These are phyloP conservation scores for Ceratobasidium theobromae DNA, from an alignment of 1,284 basidiomycete species.

Conservation along the genomic window DNA sequence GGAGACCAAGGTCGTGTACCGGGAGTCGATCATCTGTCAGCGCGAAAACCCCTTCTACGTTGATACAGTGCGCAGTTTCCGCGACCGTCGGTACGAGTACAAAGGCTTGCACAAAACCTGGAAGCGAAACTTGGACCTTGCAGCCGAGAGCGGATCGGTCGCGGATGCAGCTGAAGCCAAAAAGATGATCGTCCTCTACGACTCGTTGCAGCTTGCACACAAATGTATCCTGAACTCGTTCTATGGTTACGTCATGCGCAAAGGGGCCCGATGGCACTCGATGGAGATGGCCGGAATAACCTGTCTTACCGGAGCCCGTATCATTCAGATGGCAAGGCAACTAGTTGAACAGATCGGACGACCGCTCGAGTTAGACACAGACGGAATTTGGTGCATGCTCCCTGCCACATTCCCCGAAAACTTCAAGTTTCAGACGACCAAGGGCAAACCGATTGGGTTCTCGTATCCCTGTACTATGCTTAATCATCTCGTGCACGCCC, in stretches of 20 bases:
- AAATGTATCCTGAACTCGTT: constrained; percentile 99
- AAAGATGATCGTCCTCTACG: constrained; percentile 99
- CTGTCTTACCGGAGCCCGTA: constrained; percentile 96
- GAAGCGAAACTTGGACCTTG: constrained; percentile 96
- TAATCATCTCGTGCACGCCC: constrained; percentile 94
- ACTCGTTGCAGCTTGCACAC: constrained; percentile 99
- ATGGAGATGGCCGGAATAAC: constrained; percentile 99
- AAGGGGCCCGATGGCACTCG: constrained; percentile 98
- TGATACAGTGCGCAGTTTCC: constrained; percentile 95
- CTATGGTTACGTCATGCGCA: constrained; percentile 99
- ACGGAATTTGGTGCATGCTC: constrained; percentile 99
- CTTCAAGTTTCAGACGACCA: constrained; percentile 90
- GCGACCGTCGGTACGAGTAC: constrained; percentile 98
- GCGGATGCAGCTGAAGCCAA: constrained; percentile 94
- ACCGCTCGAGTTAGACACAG: constrained; percentile 96
- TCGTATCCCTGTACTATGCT: constrained; percentile 99
- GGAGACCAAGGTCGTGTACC: constrained; percentile 93
- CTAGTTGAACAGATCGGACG: constrained; percentile 97
- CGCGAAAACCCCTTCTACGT: constrained; percentile 99
- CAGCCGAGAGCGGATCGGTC: constrained; percentile 68
- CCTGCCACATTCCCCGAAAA: constrained; percentile 98
- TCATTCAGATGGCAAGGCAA: constrained; percentile 99
- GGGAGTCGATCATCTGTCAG: constrained; percentile 96
- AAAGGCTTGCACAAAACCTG: constrained; percentile 98
- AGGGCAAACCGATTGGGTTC: constrained; percentile 85